Evolutionary conservation across 129 eudicot species (phyloP).

Genomic region (Helianthus annuus): DNA sequence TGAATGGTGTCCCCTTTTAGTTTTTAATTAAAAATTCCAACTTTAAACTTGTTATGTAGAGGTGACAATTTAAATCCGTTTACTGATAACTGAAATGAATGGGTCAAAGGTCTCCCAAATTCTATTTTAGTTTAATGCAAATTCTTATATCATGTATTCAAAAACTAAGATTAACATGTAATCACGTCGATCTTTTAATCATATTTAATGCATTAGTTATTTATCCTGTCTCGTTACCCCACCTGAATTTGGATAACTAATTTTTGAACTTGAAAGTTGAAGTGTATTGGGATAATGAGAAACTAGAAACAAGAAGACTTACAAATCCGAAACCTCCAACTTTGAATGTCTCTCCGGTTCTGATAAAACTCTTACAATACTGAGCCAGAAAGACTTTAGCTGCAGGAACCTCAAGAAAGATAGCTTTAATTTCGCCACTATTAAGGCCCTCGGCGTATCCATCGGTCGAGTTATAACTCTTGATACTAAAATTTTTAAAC

Average conservation of each 20-base stretch:
- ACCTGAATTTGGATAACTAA: background rate
- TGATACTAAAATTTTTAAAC: conserved; percentile 21
- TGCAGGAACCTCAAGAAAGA: conserved; percentile 47
- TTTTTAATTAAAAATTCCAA: too few species aligned
- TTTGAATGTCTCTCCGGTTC: conserved; percentile 44
- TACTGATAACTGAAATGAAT: too few species aligned
- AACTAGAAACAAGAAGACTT: conserved; percentile 19
- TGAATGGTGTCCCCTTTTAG: too few species aligned
- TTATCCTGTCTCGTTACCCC: too few species aligned
- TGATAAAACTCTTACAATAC: conserved; percentile 45
- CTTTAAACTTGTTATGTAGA: too few species aligned
- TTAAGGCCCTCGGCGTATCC: conserved; percentile 37
- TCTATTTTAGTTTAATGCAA: too few species aligned
- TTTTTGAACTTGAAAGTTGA: background rate
- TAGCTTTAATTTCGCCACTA: conserved; percentile 45
- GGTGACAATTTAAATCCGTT: too few species aligned
- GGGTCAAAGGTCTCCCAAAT: too few species aligned
- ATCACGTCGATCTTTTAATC: too few species aligned
- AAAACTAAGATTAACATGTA: too few species aligned
- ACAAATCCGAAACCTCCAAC: conserved; percentile 68
- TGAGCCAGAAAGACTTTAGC: conserved; percentile 59
- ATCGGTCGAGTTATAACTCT: conserved; percentile 31
- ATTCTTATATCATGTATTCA: too few species aligned
- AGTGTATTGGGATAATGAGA: background rate
- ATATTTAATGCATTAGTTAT: too few species aligned